These are phyloP conservation scores for Acacia melanoxylon DNA, from an alignment of 306 rosid genomes.

Conservation along the genomic window DNA sequence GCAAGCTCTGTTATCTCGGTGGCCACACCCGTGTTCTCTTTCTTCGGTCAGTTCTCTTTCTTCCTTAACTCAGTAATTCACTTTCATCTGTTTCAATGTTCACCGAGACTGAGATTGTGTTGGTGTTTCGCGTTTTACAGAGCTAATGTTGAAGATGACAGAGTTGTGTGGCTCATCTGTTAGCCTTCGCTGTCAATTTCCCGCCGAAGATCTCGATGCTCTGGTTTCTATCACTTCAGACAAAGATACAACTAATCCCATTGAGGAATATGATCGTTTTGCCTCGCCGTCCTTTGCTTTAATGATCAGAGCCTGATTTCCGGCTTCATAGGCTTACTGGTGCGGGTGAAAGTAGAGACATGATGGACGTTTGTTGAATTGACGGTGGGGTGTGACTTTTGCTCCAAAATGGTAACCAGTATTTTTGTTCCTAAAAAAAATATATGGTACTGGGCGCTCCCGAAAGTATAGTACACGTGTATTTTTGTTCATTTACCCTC, in stretches of 20 bases:
- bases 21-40: conserved; percentile 71
- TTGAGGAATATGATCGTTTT: conserved; percentile 63
- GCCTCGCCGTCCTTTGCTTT: conserved; percentile 42
- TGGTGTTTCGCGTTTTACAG: too few species aligned
- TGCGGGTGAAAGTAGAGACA: too few species aligned
- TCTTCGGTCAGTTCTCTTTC: conserved; percentile 49
- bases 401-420: too few species aligned
- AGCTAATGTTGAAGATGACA: conserved; percentile 53
- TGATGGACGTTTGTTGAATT: too few species aligned
- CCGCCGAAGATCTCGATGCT: conserved; percentile 70
- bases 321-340: too few species aligned
- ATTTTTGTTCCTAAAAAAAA: too few species aligned
- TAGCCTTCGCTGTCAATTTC: conserved; percentile 70
- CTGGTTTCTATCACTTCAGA: conserved; percentile 63
- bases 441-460: too few species aligned
- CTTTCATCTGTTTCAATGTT: neutral
- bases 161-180: conserved; percentile 53
- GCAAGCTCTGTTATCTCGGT: conserved; percentile 66
- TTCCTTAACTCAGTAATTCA: neutral
- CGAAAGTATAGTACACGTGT: too few species aligned
- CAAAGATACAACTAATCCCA: conserved; percentile 60
- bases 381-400: too few species aligned
- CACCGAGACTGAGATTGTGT: conserved; percentile 9
- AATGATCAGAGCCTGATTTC: conserved; percentile 73
- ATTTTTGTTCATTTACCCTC: too few species aligned